Percentiles rank a stretch among this genome's conserved stretches.
Evolutionary conservation across 2,329 filamentous ascomycete genomes (phyloP).

Genomic region (Neurospora crassa): DNA sequence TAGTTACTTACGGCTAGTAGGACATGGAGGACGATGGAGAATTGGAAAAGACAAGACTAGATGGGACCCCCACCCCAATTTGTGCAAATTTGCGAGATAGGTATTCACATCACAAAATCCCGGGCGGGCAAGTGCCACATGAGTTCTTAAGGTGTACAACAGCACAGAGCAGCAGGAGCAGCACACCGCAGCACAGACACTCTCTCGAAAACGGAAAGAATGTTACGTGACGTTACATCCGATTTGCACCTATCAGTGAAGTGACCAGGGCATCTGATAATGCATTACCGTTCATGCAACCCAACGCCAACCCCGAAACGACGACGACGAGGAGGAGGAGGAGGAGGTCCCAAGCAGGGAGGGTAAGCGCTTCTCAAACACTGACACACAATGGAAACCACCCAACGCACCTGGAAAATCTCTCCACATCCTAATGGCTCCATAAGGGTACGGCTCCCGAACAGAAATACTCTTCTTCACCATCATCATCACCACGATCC

Average conservation of each 20-base stretch:
- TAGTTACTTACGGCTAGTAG: not conserved
- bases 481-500: not conserved
- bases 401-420: not conserved
- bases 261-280: not conserved
- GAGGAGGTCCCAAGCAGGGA: not conserved
- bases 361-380: not conserved
- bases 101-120: not conserved
- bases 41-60: not conserved
- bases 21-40: not conserved
- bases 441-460: not conserved
- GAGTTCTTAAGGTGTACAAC: not conserved
- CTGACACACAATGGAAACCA: not conserved
- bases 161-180: not conserved
- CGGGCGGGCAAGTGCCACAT: not conserved
- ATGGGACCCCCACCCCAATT: not conserved
- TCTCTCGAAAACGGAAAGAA: not conserved
- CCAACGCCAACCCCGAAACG: not conserved
- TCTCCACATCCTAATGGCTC: not conserved
- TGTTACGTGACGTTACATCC: not conserved
- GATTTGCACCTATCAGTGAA: not conserved
- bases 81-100: not conserved
- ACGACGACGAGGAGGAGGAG: not conserved
- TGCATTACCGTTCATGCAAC: not conserved
- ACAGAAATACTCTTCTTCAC: not conserved
- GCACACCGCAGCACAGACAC: not conserved